Evolutionary conservation across 75 land plant species (phyloP), one percentile per base, ranked within the genome.

Genomic region (Cryptomeria japonica): DNA sequence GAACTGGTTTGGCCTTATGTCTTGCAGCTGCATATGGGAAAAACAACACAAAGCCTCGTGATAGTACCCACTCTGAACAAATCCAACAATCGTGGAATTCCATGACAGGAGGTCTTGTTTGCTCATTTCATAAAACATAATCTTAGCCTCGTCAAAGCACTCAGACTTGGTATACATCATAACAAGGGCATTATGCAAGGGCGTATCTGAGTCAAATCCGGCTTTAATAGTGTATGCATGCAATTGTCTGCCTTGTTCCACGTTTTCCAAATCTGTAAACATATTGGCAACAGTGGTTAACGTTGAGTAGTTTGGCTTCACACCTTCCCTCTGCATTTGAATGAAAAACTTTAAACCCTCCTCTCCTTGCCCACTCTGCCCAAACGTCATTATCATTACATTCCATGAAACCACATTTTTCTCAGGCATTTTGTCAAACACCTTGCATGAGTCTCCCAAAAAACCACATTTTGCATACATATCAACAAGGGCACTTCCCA

Each of bases 371-470:
- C 94, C 93, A 89, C 79, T 88, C 64, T 88, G 88, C 1, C 72
- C 77, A 31, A 90, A 87, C 15, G 92, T 94, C 34, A 90, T 89
- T 16, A 94, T 89, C 87, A 94, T 79, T 0, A 89, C 92, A 89
- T 91, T 94, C 96, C 95, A 94, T 12, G 93, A 88, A 14, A 96
- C 93, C 14, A 77, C 86, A 86, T 89, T 94, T 58, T 88, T 93
- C 9, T 90, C 84, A 28, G 93, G 89, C 94, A 94, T 92, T 87
- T 91, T 89, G 72, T 93, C 90, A 77, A 94, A 96, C 85, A 92
- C 88, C 32, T 88, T 76, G 19, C n/a, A 13, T 77, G 95, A 92
- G 0, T 92, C 90, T 4, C 58, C 14, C 41, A 93, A 32, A 56
- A 39, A 44, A 49, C 93, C 91, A 75, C 92, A 91, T 15, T 36